Evolutionary conservation across 1,284 basidiomycete genomes (phyloP).

Genomic region (Austroboletus rostrupii): DNA sequence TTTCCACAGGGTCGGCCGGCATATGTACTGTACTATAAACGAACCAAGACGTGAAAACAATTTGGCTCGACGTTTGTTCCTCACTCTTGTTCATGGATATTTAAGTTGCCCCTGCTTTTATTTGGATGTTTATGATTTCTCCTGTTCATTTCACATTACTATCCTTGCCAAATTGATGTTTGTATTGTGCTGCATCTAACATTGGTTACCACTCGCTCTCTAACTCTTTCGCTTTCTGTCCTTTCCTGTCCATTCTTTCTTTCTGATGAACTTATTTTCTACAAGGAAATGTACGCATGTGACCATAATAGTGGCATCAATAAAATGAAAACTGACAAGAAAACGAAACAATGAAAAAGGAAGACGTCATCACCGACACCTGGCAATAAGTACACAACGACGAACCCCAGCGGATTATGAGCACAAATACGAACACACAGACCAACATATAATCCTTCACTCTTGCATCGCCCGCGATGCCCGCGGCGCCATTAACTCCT

Average conservation of each 20-base stretch:
- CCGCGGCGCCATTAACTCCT: constrained; percentile 8
- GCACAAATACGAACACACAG: neutral
- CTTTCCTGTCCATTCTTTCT: neutral
- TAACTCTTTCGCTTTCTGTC: neutral
- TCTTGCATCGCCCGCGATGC: constrained; percentile 19
- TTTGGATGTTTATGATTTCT: constrained; percentile 24
- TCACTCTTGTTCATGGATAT: constrained; percentile 19
- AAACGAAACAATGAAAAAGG: neutral
- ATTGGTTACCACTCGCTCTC: neutral
- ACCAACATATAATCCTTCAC: constrained; percentile 5
- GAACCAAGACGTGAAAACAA: constrained; percentile 51
- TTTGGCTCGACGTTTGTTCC: neutral
- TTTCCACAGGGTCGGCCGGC: constrained; percentile 70
- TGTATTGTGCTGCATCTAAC: constrained; percentile 24
- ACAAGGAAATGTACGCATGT: constrained; percentile 28
- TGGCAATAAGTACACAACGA: neutral
- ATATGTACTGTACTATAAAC: constrained; percentile 85
- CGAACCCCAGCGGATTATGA: neutral
- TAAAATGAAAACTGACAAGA: neutral
- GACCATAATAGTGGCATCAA: constrained; percentile 22
- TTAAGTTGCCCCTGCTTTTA: constrained; percentile 29
- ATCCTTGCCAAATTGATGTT: constrained; percentile 8
- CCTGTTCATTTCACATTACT: constrained; percentile 12
- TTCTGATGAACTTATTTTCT: constrained; percentile 24
- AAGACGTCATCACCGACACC: neutral